Evolutionary conservation across 768 basidiomycete genomes (phyloP), one percentile per base, ranked within the genome.

Genomic region (Boletellus sp.): DNA sequence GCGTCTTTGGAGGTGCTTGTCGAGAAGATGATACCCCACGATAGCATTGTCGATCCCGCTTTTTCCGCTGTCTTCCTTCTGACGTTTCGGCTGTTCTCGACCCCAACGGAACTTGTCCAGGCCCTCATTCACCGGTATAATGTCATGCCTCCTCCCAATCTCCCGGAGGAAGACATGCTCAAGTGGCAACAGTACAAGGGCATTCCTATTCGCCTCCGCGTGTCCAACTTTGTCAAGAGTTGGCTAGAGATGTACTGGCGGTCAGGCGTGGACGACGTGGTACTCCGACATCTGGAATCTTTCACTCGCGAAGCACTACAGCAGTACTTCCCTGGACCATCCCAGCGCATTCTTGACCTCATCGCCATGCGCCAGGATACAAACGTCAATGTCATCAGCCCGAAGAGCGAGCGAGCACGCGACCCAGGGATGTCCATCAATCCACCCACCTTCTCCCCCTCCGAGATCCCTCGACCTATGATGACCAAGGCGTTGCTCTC

Each of bases 11-110:
- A 78, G 16, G 94, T 86, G 1, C 74, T 99, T 37, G 87, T 98
- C n/a, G 94, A 95, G 72, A 94, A 92, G 72, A 88, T 98, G 85
- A 95, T 95, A 17, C 93, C 94, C 5, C 91, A 96, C 63, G 92
- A 93, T 62, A 85, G 84, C 50, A 80, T 94, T 38, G 91, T 93
- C 47, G 94, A 97, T 61, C 75, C 88, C 16, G 81, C 84, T 0
- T 94, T 97, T 66, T 79, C 86, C 13, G 81, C 85, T 5, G 87
- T 94, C 26, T 98, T 99, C 74, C 94, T 94, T 76, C 76, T 94
- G 60, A 97, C 94, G 0, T 99, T 98, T 77, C 83, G 95, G 26
- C 71, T 97, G 48, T 97, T 96, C 71, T 82, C 88, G 2, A 80
- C 86, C 0, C 89, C 96, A 2, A 45, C 70, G 7, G 84, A 89